Base-by-base conservation (phyloP, 1,139 yeast species). In the Taphrina populina region DNA sequence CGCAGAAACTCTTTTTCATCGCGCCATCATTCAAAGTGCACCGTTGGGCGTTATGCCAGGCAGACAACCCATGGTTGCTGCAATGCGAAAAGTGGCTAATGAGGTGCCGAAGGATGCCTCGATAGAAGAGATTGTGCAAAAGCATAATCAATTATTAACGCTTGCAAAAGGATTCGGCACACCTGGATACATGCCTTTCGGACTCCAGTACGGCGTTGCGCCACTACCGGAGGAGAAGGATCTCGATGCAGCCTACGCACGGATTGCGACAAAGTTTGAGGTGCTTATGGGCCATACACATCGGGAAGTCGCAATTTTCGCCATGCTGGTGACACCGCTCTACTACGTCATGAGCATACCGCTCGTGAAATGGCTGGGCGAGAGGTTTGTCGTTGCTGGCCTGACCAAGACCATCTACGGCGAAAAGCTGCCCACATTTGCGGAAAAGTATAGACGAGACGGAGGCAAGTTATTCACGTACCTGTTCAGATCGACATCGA, bases 171-270 rank as follows among this genome's bases (percentile, higher is more conserved):
- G 26, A 11, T 17, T 24, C 17, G 45, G 45, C 10, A 8, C 10
- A 7, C 45, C 32, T 4, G 45, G 45, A 5, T 40, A 40, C 32
- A 40, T 40, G 45, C 45, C 45, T 1, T 40, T 40, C 19, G 45
- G 45, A 5, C 32, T 40, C 3, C 29, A 24, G 11, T 40, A 40
- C 19, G 45, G 45, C 2, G 32, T 24, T 7, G n/a, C 23, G 5
- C 45, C 45, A 15, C 19, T 40, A 20, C 45, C 45, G 11, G 33
- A n/a, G 32, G 45, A 40, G 15, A 11, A 13, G 10, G 45, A 40
- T 15, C 7, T 40, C 8, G 45, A 24, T 11, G 19, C 21, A 13
- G 45, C 45, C n/a, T 40, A 40, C 19, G 32, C 32, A 11, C 32
- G 32, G 4, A n/a, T 15, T 11, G 45, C 45, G 3, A n/a, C 17